These are phyloP conservation scores for Teunomyces atbi DNA, from an alignment of 805 yeast species.

Conservation along the genomic window DNA sequence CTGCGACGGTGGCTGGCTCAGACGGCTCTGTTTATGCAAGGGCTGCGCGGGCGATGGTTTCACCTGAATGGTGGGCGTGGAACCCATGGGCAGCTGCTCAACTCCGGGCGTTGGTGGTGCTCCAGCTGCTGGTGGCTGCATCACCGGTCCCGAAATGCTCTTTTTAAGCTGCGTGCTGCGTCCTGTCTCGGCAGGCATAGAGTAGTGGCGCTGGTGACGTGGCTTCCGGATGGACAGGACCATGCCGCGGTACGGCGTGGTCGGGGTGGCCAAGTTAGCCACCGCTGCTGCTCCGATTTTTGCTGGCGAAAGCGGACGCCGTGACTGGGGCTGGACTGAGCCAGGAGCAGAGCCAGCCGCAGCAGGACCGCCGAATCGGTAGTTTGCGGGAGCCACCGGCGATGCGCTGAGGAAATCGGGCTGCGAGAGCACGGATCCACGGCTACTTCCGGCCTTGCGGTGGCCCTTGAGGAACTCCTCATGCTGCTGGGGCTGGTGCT, in stretches of 20 bases:
- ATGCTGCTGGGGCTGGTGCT: background rate
- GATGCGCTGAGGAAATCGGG: constrained; percentile 26
- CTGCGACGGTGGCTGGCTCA: constrained; percentile 34
- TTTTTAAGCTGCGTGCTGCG: background rate
- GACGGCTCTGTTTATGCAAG: constrained; percentile 30
- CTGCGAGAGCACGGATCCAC: constrained; percentile 6
- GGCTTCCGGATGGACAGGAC: constrained; percentile 10
- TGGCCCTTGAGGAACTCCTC: constrained; percentile 7
- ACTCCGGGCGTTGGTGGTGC: constrained; percentile 5
- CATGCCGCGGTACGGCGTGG: constrained; percentile 30
- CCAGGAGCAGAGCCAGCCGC: constrained; percentile 5
- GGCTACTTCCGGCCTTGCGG: constrained; percentile 7
- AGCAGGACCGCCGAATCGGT: constrained; percentile 30
- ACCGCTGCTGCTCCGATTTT: constrained; percentile 73
- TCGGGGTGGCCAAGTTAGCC: constrained; percentile 43
- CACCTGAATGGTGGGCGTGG: constrained; percentile 39
- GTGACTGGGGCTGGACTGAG: constrained; percentile 8
- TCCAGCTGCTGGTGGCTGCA: constrained; percentile 1
- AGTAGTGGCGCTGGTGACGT: constrained; percentile 41
- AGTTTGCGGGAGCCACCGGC: constrained; percentile 33
- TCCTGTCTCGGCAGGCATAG: constrained; percentile 37
- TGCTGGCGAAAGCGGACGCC: constrained; percentile 62
- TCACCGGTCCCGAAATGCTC: background rate
- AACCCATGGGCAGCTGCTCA: constrained; percentile 18
- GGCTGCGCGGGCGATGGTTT: constrained; percentile 44